Evolutionary conservation across 768 basidiomycete genomes (phyloP).

Genomic region (Piloderma croceum): DNA sequence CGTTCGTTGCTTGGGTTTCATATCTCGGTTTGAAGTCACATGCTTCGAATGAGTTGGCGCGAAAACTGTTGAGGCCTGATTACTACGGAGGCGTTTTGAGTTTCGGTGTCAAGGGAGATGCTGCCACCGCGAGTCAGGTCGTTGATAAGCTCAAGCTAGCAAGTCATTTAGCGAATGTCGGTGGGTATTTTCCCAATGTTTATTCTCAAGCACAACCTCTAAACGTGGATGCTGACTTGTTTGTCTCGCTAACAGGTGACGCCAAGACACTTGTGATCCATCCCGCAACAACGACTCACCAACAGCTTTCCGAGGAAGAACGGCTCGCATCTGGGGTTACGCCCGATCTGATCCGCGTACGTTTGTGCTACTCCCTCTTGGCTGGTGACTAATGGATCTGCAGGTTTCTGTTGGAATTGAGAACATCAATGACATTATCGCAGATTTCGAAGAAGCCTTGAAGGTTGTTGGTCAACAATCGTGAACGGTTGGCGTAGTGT

Average conservation of each 20-base stretch:
- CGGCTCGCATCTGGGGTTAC: slow-evolving; percentile 46
- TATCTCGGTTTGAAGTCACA: slow-evolving; percentile 35
- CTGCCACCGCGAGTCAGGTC: slow-evolving; percentile 23
- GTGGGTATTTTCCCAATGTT: slow-evolving; percentile 9
- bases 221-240: no score
- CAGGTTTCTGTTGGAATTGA: slow-evolving; percentile 43
- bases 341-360: slow-evolving; percentile 51
- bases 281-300: slow-evolving; percentile 54
- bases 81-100: slow-evolving; percentile 33
- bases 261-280: slow-evolving; percentile 61
- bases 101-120: slow-evolving; percentile 34
- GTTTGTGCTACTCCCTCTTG: slow-evolving; percentile 13
- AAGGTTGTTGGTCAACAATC: no score
- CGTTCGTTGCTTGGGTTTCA: slow-evolving; percentile 33
- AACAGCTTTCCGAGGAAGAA: slow-evolving; percentile 47
- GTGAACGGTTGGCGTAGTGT: no score
- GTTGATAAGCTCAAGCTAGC: slow-evolving; percentile 35
- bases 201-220: no score
- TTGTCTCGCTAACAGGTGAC: slow-evolving; percentile 26
- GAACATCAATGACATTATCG: slow-evolving; percentile 40
- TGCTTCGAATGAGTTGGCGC: slow-evolving; percentile 29
- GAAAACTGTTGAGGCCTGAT: slow-evolving; percentile 21
- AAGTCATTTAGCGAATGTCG: slow-evolving; percentile 32
- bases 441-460: slow-evolving; percentile 40
- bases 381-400: neutral